Evolutionary conservation across 768 basidiomycete genomes (phyloP).

Genomic region (Lyophyllum atratum): DNA sequence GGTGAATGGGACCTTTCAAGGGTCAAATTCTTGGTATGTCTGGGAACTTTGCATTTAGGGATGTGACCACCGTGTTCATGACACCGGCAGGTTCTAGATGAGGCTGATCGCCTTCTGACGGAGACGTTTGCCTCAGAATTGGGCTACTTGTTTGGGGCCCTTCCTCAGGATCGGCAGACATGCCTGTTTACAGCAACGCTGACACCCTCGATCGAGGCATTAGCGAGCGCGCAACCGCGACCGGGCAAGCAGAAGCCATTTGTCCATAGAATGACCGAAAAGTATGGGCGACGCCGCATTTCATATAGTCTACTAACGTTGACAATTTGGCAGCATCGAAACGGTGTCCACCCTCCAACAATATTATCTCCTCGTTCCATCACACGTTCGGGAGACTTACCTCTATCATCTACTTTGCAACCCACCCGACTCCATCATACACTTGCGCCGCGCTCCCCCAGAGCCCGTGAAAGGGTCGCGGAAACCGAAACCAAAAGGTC

Average conservation of each 20-base stretch:
- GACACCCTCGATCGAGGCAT: conserved; percentile 79
- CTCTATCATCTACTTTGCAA: conserved; percentile 88
- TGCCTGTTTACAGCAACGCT: conserved; percentile 96
- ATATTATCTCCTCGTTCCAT: conserved; percentile 88
- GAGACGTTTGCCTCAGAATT: conserved; percentile 89
- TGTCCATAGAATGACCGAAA: conserved; percentile 74
- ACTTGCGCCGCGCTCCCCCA: conserved; percentile 65
- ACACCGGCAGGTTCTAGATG: conserved; percentile 78
- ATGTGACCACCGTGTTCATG: not conserved
- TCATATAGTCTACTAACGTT: not conserved
- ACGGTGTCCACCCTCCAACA: conserved; percentile 90
- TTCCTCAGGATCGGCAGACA: conserved; percentile 91
- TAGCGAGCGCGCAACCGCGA: conserved; percentile 72
- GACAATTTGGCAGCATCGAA: conserved; percentile 60
- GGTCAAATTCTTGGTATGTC: conserved; percentile 79
- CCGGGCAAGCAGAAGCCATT: conserved; percentile 87
- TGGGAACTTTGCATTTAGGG: not conserved
- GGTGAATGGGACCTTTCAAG: conserved; percentile 84
- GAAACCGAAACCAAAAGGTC: conserved; percentile 22
- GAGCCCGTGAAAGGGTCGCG: conserved; percentile 41
- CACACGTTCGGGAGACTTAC: conserved; percentile 91
- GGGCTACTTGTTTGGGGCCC: conserved; percentile 67
- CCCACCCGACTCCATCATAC: conserved; percentile 77
- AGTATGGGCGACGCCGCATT: conserved; percentile 45
- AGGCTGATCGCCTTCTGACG: conserved; percentile 92